A percentile compares a stretch with the other conserved stretches of the same genome.
These are phyloP conservation scores for Litsea cubeba DNA, from an alignment of 164 flowering plant species.

Conservation along the genomic window DNA sequence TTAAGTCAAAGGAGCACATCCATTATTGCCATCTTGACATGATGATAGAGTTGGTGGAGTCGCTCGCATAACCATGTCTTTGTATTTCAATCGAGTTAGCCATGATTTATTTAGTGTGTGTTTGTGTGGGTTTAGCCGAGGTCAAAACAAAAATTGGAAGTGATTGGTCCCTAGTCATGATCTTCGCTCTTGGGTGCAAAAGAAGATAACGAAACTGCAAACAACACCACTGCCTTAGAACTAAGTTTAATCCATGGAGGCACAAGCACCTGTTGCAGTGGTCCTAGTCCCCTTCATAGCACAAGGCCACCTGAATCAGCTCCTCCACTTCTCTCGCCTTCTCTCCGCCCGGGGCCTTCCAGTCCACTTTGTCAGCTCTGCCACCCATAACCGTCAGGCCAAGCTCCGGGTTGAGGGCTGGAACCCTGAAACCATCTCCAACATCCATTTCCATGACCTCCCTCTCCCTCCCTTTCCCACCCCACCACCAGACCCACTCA, in stretches of 20 bases:
- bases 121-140: no score
- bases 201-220: not conserved
- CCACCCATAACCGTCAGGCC: conserved; percentile 55
- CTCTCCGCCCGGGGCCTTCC: conserved; percentile 12
- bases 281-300: conserved; percentile 54
- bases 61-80: no score
- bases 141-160: no score
- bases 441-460: conserved; percentile 51
- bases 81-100: rapidly evolving
- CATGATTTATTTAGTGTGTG: no score
- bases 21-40: no score
- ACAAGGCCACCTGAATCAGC: conserved; percentile 65
- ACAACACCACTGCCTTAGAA: not conserved
- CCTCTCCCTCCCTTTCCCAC: conserved; percentile 27
- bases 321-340: conserved; percentile 50
- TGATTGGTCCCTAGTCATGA: no score
- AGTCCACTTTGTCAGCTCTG: conserved; percentile 34
- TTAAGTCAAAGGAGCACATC: no score
- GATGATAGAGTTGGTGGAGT: no score
- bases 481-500: conserved; percentile 39
- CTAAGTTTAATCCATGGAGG: not conserved
- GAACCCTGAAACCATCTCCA: conserved; percentile 18
- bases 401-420: conserved; percentile 35
- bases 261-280: conserved; percentile 26
- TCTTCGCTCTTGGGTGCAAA: no score